A percentile compares a stretch with the other conserved stretches of the same genome.
Conservation (phyloP, 2,329 filamentous ascomycete genomes). For the Venturia aucupariae region DNA sequence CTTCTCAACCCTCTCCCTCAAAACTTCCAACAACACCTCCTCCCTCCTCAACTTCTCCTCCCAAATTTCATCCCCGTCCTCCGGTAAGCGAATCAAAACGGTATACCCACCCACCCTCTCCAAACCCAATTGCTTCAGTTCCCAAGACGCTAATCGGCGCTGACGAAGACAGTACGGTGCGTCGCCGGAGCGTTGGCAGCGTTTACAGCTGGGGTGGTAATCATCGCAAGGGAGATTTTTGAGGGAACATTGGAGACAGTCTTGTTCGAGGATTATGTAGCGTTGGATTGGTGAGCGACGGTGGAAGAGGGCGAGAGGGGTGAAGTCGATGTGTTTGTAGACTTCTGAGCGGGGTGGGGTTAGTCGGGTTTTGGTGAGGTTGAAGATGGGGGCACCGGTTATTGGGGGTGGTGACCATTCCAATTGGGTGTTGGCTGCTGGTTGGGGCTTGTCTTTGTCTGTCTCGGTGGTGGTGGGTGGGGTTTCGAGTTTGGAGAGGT, state of each 20-base stretch:
- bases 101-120: background rate
- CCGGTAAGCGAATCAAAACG: constrained; percentile 2
- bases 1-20: constrained; percentile 12
- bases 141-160: background rate
- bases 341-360: constrained; percentile 5
- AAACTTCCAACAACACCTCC: background rate
- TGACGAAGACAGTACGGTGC: constrained; percentile 13
- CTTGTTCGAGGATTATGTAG: constrained; percentile 7
- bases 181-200: constrained; percentile 13
- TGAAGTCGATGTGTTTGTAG: constrained; percentile 9
- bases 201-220: constrained; percentile 9
- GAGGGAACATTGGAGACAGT: constrained; percentile 15
- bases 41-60: constrained; percentile 12
- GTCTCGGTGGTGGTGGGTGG: background rate
- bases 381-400: background rate
- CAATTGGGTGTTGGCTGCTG: too few relatives aligned
- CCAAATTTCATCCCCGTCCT: constrained; percentile 10
- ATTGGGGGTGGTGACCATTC: background rate
- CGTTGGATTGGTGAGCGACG: background rate
- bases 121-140: constrained; percentile 3
- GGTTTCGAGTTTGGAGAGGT: background rate
- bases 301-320: background rate
- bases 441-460: background rate
- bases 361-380: background rate
- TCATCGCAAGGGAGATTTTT: constrained; percentile 13